phyloP scores from a whole-genome alignment of 78 protist genomes.

The Dictyostelium purpureum region DNA sequence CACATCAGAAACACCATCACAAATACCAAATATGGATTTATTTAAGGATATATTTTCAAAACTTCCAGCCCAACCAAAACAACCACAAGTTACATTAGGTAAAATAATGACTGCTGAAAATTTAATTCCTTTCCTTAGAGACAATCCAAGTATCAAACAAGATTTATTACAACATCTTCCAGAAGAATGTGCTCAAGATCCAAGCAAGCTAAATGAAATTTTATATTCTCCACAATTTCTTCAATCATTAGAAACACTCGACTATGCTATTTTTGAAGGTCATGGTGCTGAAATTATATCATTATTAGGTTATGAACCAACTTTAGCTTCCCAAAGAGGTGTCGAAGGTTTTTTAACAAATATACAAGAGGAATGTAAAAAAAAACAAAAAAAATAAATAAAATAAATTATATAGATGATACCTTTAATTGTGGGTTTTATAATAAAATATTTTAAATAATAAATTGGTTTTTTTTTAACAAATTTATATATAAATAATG shows the following conservation, averaged over 20 bases:
- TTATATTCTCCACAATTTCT: constrained; percentile 33
- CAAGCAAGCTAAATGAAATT: not conserved
- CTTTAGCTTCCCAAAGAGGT: not conserved
- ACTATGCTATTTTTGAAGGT: constrained; percentile 68
- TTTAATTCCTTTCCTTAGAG: not conserved
- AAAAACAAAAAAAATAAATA: constrained; percentile 12
- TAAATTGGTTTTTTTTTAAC: not conserved
- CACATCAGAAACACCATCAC: not conserved
- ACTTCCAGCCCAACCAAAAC: not conserved
- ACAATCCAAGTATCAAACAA: constrained; percentile 16
- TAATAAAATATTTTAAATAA: not conserved
- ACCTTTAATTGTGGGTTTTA: not conserved
- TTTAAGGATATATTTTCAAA: constrained; percentile 19
- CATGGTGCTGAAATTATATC: constrained; percentile 33
- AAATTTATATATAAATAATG: no score
- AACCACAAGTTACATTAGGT: constrained; percentile 1
- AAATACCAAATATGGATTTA: not conserved
- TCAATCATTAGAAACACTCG: constrained; percentile 33
- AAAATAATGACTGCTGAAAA: constrained; percentile 32
- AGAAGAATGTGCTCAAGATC: not conserved
- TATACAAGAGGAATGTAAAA: constrained; percentile 51
- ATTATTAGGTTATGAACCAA: constrained; percentile 35
- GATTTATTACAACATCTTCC: constrained; percentile 27
- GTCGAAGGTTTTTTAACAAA: constrained; percentile 29
- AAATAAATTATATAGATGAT: no score